Base-by-base conservation (phyloP, 352 stramenopile genomes). In the Phytopythium ostracodes region DNA sequence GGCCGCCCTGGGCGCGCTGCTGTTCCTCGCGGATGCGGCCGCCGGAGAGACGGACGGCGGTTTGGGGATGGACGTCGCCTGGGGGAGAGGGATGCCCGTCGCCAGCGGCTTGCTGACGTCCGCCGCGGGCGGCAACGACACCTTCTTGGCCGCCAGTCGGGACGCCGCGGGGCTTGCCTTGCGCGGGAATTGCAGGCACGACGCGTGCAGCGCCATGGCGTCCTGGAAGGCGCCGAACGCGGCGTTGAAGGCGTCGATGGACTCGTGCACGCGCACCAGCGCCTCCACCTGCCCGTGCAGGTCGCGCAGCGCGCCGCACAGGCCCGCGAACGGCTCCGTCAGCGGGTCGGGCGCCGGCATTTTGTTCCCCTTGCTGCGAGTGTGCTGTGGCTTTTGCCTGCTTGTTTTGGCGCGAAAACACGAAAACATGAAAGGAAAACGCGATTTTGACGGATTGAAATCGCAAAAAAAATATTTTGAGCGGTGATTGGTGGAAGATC, bases 151-250 rank as follows among this genome's bases (percentile, higher is more conserved):
- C n/a, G n/a, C n/a, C 31, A 35, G 29, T 17, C 49, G 25, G 8
- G 35, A 27, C 20, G 11, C 44, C 54, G 49, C 8, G 0, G 59
- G 38, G 22, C 66, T 53, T 43, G 60, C 38, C 27, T 65, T 62
- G 47, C 70, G 63, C 4, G 81, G 84, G 68, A 89, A 91, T 64
- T 67, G 65, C 29, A 92, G 71, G 68, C 84, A 92, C 36, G 81
- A 91, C 57, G 77, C 81, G 51, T 94, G 84, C 60, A 94, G 72
- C 57, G 71, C 73, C 71, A 93, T 92, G 54, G 80, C 83, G 49
- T 76, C 78, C 66, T 91, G 82, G 63, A 95, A 91, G 20, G 72
- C 60, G 33, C 87, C 87, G 33, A 95, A 95, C 17, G 76, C 75
- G 44, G 42, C 56, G 67, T 93, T 94, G 62, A 94, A 94, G 57